phyloP scores from a whole-genome alignment of 2,329 filamentous ascomycete genomes.

The Monosporascus ibericus region DNA sequence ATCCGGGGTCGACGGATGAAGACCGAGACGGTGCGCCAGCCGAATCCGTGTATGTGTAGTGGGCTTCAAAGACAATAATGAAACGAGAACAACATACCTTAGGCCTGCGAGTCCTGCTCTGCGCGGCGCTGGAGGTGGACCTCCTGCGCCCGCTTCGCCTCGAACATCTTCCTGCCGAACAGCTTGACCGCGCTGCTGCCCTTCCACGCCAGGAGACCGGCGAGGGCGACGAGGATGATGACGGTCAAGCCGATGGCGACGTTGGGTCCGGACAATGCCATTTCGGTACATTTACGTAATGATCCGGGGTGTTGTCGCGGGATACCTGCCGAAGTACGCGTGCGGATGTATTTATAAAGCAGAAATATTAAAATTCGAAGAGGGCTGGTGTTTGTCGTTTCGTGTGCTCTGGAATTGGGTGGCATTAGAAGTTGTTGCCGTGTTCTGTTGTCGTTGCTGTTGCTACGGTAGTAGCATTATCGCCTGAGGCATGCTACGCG shows the following conservation, averaged over 20 bases:
- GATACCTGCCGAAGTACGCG: no score
- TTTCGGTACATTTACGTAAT: slow-evolving; percentile 2
- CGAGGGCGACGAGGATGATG: slow-evolving; percentile 16
- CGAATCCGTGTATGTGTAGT: no score
- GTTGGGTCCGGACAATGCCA: slow-evolving; percentile 10
- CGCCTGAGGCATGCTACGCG: no score
- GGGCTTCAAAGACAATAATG: not conserved
- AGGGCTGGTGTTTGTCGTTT: no score
- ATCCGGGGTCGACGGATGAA: no score
- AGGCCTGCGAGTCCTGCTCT: slow-evolving; percentile 1
- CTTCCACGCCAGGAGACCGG: slow-evolving; percentile 15
- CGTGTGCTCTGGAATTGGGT: no score
- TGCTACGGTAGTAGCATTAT: no score
- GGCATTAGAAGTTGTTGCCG: no score
- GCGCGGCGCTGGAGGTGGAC: slow-evolving; percentile 2
- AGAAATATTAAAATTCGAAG: no score
- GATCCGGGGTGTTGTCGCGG: not conserved
- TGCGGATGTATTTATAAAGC: no score
- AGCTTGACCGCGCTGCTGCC: slow-evolving; percentile 13
- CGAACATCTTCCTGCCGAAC: slow-evolving; percentile 21
- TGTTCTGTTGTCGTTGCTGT: no score
- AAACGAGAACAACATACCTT: slow-evolving; percentile 5
- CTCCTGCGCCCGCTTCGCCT: slow-evolving; percentile 11
- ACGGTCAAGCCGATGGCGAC: slow-evolving; percentile 23
- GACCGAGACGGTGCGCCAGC: no score